Base-by-base conservation (phyloP, 108 stramenopile genomes). In the Skeletonema marinoi region DNA sequence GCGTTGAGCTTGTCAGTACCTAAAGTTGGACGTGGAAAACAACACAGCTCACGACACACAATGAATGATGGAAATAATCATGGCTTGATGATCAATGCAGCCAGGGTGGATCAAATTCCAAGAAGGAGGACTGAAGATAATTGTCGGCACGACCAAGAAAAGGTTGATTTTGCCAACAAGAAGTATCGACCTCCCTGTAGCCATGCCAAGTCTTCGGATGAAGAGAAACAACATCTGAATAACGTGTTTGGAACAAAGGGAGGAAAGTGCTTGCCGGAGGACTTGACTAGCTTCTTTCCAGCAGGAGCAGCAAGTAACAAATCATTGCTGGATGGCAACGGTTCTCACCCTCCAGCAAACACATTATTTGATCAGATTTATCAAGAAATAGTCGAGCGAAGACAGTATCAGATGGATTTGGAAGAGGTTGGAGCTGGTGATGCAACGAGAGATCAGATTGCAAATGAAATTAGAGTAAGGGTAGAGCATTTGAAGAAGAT, bases 381-480 rank as follows among this genome's bases (percentile, higher is more conserved):
- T 35, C 63, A 69, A 19, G 80, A 81, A 32, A 81, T 81, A 2
- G 19, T 31, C 14, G 80, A 81, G 54, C 54, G 80, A 54, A 48
- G 74, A 71, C 59, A 75, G 58, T 56, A 81, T 81, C 80, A 81
- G 51, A 21, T 74, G 56, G 74, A 62, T 16, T 71, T 81, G 80
- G 80, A 81, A 41, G 36, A 62, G 65, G 17, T 81, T 4, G 73
- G 80, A 41, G 73, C 73, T 46, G 80, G 80, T 21, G 80, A 81
- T 3, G 64, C 38, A 16, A 75, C 73, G 0, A 33, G 80, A 59
- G 61, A 75, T 42, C 35, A 35, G 29, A 81, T 58, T 2, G 73
- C 68, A 6, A 51, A 32, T 65, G 80, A 81, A 41, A 81, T 81
- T 7, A 68, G 70, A 64, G 39, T 58, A 14, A 74, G 80, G 41